A percentile compares a stretch with the other conserved stretches of the same genome.
Conservation (phyloP, 345 rosid species). For the Eucalyptus sp. region DNA sequence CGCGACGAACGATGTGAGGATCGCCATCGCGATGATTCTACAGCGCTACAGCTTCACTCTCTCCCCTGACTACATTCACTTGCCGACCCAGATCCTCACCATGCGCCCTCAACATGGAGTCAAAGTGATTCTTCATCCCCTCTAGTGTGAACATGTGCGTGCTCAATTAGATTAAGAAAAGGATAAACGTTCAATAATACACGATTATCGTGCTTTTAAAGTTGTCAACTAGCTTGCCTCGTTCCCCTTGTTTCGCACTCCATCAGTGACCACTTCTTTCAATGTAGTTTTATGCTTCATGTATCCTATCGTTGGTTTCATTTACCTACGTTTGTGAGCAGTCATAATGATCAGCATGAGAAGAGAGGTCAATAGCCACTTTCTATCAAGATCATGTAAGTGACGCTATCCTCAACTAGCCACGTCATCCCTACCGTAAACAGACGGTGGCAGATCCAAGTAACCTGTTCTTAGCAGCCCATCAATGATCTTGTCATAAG, state of each 20-base stretch:
- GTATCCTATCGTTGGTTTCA: background rate
- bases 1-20: constrained; percentile 13
- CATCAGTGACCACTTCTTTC: background rate
- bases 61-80: constrained; percentile 23
- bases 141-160: background rate
- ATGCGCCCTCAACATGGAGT: constrained; percentile 23
- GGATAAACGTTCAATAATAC: background rate
- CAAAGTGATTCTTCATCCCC: constrained; percentile 10
- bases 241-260: background rate
- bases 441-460: no score
- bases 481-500: constrained; percentile 65
- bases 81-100: constrained; percentile 5
- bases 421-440: background rate
- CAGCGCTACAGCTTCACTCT: constrained; percentile 22
- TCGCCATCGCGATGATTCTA: constrained; percentile 34
- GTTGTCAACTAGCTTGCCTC: background rate
- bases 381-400: background rate
- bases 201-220: background rate
- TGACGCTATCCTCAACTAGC: constrained; percentile 6
- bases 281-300: background rate
- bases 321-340: background rate
- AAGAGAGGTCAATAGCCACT: background rate
- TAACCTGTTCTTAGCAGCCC: constrained; percentile 25
- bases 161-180: background rate
- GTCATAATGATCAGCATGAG: background rate